Evolutionary conservation across 352 stramenopile genomes (phyloP).

Genomic region (Phytophthora syringae): DNA sequence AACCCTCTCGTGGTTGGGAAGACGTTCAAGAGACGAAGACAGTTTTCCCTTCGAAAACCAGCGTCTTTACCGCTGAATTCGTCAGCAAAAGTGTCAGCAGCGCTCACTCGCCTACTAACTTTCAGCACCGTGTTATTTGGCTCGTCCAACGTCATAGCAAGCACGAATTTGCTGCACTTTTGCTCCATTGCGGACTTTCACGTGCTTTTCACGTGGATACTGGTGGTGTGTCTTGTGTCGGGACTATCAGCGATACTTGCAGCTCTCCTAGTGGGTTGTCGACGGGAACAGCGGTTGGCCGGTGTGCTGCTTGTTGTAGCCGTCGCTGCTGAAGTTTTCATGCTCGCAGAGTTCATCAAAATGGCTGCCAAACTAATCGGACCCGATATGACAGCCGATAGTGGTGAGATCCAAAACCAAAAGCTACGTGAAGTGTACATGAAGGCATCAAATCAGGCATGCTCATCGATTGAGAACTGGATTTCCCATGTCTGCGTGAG

Average conservation of each 20-base stretch:
- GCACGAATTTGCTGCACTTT: constrained; percentile 31
- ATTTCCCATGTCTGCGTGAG: constrained; percentile 36
- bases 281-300: constrained; percentile 24
- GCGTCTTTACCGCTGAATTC: neutral
- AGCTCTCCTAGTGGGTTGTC: constrained; percentile 25
- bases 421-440: constrained; percentile 27
- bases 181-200: constrained; percentile 37
- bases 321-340: constrained; percentile 24
- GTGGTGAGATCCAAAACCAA: constrained; percentile 1
- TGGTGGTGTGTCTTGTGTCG: constrained; percentile 34
- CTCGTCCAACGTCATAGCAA: constrained; percentile 26
- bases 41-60: constrained; percentile 1
- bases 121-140: constrained; percentile 18
- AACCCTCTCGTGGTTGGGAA: constrained; percentile 6
- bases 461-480: constrained; percentile 33
- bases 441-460: constrained; percentile 29
- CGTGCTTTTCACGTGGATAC: constrained; percentile 36
- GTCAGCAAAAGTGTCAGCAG: neutral
- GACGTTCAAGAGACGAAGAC: constrained; percentile 13
- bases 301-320: constrained; percentile 22
- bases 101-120: constrained; percentile 12
- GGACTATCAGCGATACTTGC: constrained; percentile 30
- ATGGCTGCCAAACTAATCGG: constrained; percentile 14
- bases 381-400: neutral
- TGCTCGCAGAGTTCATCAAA: constrained; percentile 25